Evolutionary conservation across 2,329 filamentous ascomycete species (phyloP).

Genomic region (Monilinia fructigena): DNA sequence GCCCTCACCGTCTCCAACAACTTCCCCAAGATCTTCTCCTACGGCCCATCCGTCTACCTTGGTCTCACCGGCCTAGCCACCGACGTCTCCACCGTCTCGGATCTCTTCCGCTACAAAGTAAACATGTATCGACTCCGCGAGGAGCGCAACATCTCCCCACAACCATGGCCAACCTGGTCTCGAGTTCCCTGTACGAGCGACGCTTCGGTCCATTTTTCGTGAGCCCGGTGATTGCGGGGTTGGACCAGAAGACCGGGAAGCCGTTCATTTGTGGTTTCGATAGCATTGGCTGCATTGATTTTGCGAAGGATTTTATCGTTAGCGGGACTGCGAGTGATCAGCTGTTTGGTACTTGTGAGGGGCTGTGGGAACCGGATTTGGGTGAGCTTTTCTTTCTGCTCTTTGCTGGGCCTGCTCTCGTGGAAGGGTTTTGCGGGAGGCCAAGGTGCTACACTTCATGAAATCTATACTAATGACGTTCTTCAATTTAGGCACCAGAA

Average conservation of each 20-base stretch:
- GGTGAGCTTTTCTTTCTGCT: constrained; percentile 53
- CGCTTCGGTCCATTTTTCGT: constrained; percentile 97
- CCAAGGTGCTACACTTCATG: not conserved
- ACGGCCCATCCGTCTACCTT: constrained; percentile 84
- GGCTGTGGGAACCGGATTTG: constrained; percentile 95
- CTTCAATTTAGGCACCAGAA: constrained; percentile 67
- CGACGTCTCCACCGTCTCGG: constrained; percentile 89
- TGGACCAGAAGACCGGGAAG: constrained; percentile 90
- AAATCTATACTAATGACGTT: constrained; percentile 12
- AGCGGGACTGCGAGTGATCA: constrained; percentile 95
- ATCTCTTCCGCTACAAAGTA: constrained; percentile 99
- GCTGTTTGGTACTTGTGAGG: constrained; percentile 98
- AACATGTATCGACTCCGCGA: constrained; percentile 99
- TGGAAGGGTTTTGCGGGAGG: not conserved
- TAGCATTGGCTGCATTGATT: constrained; percentile 98
- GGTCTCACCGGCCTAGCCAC: constrained; percentile 95
- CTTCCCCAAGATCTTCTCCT: constrained; percentile 99
- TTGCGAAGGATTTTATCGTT: constrained; percentile 99
- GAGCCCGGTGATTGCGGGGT: constrained; percentile 87
- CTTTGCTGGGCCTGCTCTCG: not conserved
- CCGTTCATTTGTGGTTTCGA: constrained; percentile 99
- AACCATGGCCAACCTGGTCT: constrained; percentile 96
- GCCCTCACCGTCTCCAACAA: constrained; percentile 97
- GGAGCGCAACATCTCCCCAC: constrained; percentile 90
- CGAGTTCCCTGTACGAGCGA: constrained; percentile 85